Conservation (phyloP, 371 early-diverging fungal species). For the Blastocladiella emersonii region DNA sequence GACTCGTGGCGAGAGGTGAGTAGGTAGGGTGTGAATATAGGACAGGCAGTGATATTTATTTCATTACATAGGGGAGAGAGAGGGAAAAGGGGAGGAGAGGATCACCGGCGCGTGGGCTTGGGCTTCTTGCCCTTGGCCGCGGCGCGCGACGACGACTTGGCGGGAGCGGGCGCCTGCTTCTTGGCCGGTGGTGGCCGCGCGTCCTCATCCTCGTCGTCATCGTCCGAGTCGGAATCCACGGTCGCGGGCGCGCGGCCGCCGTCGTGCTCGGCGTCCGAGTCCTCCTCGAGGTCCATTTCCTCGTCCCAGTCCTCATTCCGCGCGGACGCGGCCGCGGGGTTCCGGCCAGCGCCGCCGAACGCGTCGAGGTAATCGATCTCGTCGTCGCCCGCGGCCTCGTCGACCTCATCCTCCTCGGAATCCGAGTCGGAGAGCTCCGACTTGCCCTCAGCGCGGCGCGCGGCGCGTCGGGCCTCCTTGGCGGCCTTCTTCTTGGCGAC, state of each 20-base stretch:
- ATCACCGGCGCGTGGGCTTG: too few species aligned
- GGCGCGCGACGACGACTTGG: too few species aligned
- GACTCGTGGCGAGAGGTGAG: too few species aligned
- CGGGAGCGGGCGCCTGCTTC: too few species aligned
- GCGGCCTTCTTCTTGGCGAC: conserved; percentile 59
- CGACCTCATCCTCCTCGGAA: conserved; percentile 12
- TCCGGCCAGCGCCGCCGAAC: conserved; percentile 11
- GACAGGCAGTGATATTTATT: too few species aligned
- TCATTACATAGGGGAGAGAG: too few species aligned
- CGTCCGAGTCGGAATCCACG: not conserved
- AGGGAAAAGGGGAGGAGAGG: too few species aligned
- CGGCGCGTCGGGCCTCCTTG: conserved; percentile 27
- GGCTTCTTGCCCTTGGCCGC: too few species aligned
- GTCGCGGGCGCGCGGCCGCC: not conserved
- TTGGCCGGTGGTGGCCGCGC: not conserved
- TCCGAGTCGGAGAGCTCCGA: conserved; percentile 5
- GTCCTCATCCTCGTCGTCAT: not conserved
- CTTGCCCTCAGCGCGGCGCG: conserved; percentile 13
- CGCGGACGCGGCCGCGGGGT: conserved; percentile 9
- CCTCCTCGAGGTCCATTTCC: conserved; percentile 19
- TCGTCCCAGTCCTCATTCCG: conserved; percentile 22
- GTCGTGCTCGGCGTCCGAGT: conserved; percentile 10
- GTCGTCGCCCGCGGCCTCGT: conserved; percentile 16
- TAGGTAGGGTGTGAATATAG: too few species aligned
- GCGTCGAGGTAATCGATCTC: conserved; percentile 26